phyloP scores from a whole-genome alignment of 495 filamentous ascomycete genomes.

The Hypoxylon intermedium region DNA sequence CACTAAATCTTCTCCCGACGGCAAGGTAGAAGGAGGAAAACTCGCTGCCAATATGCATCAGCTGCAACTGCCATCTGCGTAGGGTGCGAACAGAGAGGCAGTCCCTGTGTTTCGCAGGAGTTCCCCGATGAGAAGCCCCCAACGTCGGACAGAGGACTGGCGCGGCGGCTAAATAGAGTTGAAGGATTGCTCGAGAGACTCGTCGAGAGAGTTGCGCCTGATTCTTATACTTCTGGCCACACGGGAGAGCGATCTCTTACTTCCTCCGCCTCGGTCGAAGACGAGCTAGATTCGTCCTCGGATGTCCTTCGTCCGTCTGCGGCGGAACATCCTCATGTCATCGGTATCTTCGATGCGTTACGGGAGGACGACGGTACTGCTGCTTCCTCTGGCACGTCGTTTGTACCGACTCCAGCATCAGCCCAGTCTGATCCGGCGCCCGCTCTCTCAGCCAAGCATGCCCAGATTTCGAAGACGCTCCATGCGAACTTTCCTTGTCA shows the following conservation, averaged over 20 bases:
- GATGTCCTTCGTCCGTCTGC: slow-evolving; percentile 31
- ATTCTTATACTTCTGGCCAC: slow-evolving; percentile 40
- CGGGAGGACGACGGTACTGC: slow-evolving; percentile 29
- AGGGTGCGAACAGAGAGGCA: slow-evolving; percentile 56
- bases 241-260: slow-evolving; percentile 29
- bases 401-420: slow-evolving; percentile 39
- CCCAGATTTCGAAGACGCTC: slow-evolving; percentile 42
- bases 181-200: slow-evolving; percentile 56
- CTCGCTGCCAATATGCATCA: slow-evolving; percentile 52
- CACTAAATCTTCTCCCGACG: slow-evolving; percentile 3
- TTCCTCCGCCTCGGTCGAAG: slow-evolving; percentile 44
- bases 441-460: slow-evolving; percentile 27
- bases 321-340: slow-evolving; percentile 15
- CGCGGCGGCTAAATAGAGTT: slow-evolving; percentile 54
- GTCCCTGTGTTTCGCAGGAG: slow-evolving; percentile 59
- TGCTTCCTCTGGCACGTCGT: slow-evolving; percentile 5
- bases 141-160: slow-evolving; percentile 46
- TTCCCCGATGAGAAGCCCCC: slow-evolving; percentile 50
- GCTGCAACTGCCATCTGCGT: slow-evolving; percentile 49
- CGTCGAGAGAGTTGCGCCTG: slow-evolving; percentile 49
- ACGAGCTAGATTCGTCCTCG: slow-evolving; percentile 34
- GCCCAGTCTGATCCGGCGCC: slow-evolving; percentile 12
- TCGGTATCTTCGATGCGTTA: slow-evolving; percentile 36
- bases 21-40: slow-evolving; percentile 56
- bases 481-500: slow-evolving; percentile 51